Percentiles rank a stretch among this genome's conserved stretches.
Conservation (phyloP, 306 rosid genomes). For the Rosa chinensis region DNA sequence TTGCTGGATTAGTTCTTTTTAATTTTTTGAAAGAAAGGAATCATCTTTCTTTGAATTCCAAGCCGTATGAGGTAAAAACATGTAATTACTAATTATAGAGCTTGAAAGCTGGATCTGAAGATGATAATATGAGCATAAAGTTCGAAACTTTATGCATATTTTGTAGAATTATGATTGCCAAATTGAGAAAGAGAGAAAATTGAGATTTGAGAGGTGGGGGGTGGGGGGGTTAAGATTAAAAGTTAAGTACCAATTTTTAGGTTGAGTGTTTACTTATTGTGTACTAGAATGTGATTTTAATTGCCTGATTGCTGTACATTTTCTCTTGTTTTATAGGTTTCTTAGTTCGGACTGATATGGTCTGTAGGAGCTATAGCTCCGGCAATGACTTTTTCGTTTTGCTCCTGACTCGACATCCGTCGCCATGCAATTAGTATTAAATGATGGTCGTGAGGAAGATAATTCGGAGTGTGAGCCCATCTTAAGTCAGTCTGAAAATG, state of each 20-base stretch:
- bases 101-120: background rate
- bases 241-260: background rate
- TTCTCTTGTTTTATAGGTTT: conserved; percentile 47
- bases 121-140: background rate
- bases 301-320: conserved; percentile 17
- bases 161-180: background rate
- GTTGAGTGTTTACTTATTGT: background rate
- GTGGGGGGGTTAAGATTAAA: too few relatives aligned
- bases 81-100: background rate
- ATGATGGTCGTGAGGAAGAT: conserved; percentile 58
- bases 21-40: background rate
- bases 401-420: conserved; percentile 44
- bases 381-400: conserved; percentile 46
- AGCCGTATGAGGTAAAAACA: background rate
- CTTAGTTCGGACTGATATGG: conserved; percentile 55
- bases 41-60: background rate
- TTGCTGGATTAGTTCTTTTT: background rate
- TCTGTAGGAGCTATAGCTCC: conserved; percentile 42
- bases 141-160: background rate
- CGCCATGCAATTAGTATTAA: conserved; percentile 80
- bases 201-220: background rate
- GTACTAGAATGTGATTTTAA: background rate
- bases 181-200: background rate
- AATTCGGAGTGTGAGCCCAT: conserved; percentile 73
- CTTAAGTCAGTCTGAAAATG: conserved; percentile 53